Evolutionary conservation across 257 asterid species (phyloP).

Genomic region (Solanum piurae): DNA sequence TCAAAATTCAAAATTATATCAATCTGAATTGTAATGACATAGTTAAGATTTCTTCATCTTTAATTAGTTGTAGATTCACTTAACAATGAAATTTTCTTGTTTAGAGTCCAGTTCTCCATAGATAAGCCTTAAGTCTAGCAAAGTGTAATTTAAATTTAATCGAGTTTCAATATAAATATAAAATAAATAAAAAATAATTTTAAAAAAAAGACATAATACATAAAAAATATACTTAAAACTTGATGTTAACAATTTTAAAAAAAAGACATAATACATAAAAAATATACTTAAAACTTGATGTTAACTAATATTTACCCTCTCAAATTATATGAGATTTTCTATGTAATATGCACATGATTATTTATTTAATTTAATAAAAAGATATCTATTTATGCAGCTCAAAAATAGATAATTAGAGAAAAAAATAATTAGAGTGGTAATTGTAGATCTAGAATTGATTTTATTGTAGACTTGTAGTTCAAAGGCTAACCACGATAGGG

Average conservation of each 20-base stretch:
- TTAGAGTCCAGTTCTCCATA: neutral
- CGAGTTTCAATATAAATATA: neutral
- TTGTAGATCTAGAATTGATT: neutral
- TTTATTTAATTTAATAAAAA: too few species aligned
- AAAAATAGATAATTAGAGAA: neutral
- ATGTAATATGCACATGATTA: neutral
- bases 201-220: neutral
- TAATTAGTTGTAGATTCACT: neutral
- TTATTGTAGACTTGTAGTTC: neutral
- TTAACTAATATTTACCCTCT: neutral
- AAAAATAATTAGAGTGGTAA: neutral
- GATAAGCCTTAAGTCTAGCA: rapidly evolving
- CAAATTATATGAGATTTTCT: neutral
- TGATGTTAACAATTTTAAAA: neutral
- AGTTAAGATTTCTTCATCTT: neutral
- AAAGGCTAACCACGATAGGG: neutral
- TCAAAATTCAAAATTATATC: too few species aligned
- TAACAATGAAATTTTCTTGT: too few species aligned
- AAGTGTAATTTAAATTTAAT: neutral
- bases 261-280: neutral
- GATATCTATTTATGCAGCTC: too few species aligned
- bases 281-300: neutral
- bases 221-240: neutral
- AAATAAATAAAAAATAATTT: neutral
- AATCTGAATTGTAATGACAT: neutral